phyloP scores from a whole-genome alignment of 2,329 filamentous ascomycete genomes.

The Fusarium stilboides region DNA sequence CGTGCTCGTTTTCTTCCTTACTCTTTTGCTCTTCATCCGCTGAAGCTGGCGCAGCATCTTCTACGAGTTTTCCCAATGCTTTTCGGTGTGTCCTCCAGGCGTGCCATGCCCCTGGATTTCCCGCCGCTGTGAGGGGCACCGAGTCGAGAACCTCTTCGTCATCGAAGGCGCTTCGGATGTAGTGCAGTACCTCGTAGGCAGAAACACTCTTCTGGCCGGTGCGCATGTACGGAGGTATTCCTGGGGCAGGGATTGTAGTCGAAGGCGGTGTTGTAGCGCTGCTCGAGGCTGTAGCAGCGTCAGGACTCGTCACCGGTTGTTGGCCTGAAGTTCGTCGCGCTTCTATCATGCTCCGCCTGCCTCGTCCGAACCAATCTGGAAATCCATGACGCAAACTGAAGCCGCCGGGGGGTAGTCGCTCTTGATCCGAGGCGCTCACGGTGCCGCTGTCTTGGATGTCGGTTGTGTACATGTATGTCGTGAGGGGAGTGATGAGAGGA shows the following conservation, averaged over 20 bases:
- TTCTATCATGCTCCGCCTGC: constrained; percentile 58
- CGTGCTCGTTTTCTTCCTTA: constrained; percentile 6
- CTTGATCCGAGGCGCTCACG: constrained; percentile 86
- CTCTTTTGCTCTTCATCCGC: constrained; percentile 1
- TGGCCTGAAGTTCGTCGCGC: constrained; percentile 62
- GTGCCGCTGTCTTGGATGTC: constrained; percentile 82
- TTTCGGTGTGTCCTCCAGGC: constrained; percentile 85
- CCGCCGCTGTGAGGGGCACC: constrained; percentile 84
- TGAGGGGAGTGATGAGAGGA: constrained; percentile 90
- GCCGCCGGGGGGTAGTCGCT: constrained; percentile 86
- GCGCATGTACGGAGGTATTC: constrained; percentile 58
- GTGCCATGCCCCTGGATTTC: constrained; percentile 93
- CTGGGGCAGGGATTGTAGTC: constrained; percentile 49
- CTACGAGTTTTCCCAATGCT: constrained; percentile 50
- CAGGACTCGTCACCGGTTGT: constrained; percentile 51
- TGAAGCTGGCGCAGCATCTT: constrained; percentile 17
- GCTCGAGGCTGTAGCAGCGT: constrained; percentile 43
- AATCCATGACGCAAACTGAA: constrained; percentile 95
- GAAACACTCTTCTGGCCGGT: constrained; percentile 63
- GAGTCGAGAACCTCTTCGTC: constrained; percentile 83
- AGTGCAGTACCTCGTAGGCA: constrained; percentile 80
- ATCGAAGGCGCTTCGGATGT: constrained; percentile 87
- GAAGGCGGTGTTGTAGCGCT: constrained; percentile 52
- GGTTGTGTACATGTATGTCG: constrained; percentile 94
- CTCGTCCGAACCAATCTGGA: constrained; percentile 86